Base-by-base conservation (phyloP, 2,329 filamentous ascomycete genomes). In the Cercospora sesami region DNA sequence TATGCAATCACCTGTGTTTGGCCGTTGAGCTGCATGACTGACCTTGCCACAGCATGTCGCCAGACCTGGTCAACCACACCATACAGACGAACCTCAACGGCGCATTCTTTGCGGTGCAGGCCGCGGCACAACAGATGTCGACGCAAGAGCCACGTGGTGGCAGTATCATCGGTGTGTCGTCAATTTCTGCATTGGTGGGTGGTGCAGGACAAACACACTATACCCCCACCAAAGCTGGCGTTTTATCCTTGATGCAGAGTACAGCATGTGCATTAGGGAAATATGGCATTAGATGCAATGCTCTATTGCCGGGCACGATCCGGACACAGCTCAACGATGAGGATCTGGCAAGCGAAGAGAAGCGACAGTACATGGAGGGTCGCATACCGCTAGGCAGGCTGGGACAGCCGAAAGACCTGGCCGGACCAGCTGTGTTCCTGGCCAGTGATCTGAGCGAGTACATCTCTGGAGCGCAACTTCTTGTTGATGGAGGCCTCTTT, bases 401-500 rank as follows among this genome's bases (percentile, higher is more conserved):
- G n/a, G 92, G 91, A 0, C 83, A 84, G 72, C 87, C 92, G 16
- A 78, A 77, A n/a, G 93, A 96, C 83, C 78, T 96, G 78, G 91
- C 89, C 0, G 93, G 93, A 0, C 93, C 93, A 1, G 93, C 93
- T 5, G 89, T 96, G 31, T 96, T 96, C 79, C 82, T 96, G 76
- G 93, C 90, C 0, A 91, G 90, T 75, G 90, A 91, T 68, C 80
- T 96, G 80, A 94, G 90, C 77, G 86, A 87, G 26, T 95, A 94
- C 80, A 90, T 95, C 81, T 94, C 89, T 68, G 93, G 93, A 0
- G 90, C 92, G 16, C 92, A 95, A 80, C 76, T 97, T 73, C 79
- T 97, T 70, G 93, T 97, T 14, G 93, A 97, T 80, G 94, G 93
- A 10, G 93, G 94, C 0, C 79, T 94, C 69, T 97, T 95, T 83